Evolutionary conservation across 371 early-diverging fungal genomes (phyloP).

Genomic region (Mortierella sp.): DNA sequence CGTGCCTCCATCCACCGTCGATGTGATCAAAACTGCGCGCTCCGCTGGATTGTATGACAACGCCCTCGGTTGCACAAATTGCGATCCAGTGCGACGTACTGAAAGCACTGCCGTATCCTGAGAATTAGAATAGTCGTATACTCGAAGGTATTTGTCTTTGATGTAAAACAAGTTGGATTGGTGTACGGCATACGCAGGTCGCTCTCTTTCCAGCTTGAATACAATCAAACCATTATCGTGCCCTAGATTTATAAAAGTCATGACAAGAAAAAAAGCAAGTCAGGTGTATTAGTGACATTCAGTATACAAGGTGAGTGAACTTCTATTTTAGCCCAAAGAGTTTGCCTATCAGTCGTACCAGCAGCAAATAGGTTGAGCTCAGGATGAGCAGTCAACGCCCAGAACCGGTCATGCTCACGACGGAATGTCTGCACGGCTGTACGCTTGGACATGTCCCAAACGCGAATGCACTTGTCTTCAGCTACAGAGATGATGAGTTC

Average conservation of each 20-base stretch:
- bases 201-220: constrained; percentile 96
- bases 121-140: constrained; percentile 81
- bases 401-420: constrained; percentile 97
- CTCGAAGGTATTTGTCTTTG: constrained; percentile 84
- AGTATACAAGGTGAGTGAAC: too few relatives aligned
- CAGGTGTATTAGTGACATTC: too few relatives aligned
- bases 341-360: constrained; percentile 60
- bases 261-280: too few relatives aligned
- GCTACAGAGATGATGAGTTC: constrained; percentile 94
- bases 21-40: constrained; percentile 85
- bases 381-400: constrained; percentile 96
- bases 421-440: constrained; percentile 93
- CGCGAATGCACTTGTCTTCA: constrained; percentile 98
- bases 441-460: constrained; percentile 97
- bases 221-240: constrained; percentile 98
- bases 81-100: constrained; percentile 76
- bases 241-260: constrained; percentile 59
- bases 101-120: constrained; percentile 84
- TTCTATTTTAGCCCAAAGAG: too few relatives aligned
- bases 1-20: constrained; percentile 89
- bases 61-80: constrained; percentile 76
- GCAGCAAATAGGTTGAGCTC: constrained; percentile 96
- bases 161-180: constrained; percentile 87
- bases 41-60: constrained; percentile 97
- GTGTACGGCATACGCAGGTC: constrained; percentile 90